Base-by-base conservation (phyloP, 2,329 filamentous ascomycete genomes). In the Penicillium sp. region DNA sequence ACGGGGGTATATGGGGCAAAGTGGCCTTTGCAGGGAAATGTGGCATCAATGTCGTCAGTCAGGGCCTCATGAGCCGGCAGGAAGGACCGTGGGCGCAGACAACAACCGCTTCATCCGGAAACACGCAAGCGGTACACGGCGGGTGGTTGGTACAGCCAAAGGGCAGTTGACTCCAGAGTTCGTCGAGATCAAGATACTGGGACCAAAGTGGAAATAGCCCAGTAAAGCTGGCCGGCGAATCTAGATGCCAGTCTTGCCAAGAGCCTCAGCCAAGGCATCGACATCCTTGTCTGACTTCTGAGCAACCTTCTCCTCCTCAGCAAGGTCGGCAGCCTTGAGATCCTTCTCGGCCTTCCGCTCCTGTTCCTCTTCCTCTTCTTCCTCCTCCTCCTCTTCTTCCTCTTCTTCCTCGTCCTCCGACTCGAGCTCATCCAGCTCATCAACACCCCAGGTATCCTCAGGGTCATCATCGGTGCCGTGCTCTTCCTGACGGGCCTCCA, bases 351-450 rank as follows among this genome's bases (percentile, higher is more conserved):
- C 76, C 62, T 83, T 78, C 44, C 79, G 73, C 35, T 82, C 79
- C 21, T 26, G 24, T 6, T 26, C 24, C 6, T 26, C 24, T 26
- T 26, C 24, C 24, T 88, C 86, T 2, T 90, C 87, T 19, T 89
- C 88, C 7, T 88, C 87, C 1, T 87, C 87, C 7, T 86, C 86
- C 7, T 86, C 86, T 24, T 86, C 84, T 14, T 87, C 87, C 13
- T 87, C 88, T 3, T 88, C 87, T 24, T 88, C 86, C 5, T 90
- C 87, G 10, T 86, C 83, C 50, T 91, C 90, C 66, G 48, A 51
- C 41, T 93, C 90, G 2, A 97, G 85, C 65, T 97, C 93, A 66
- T 89, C 90, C 45, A 96, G 84, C 69, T 90, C 90, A 71, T 96
- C 93, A 24, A 97, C 75, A 41, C 90, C 90, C 90, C 90, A 95